Conservation (phyloP, 192 early-diverging fungal species). For the Spizellomyces sp. region DNA sequence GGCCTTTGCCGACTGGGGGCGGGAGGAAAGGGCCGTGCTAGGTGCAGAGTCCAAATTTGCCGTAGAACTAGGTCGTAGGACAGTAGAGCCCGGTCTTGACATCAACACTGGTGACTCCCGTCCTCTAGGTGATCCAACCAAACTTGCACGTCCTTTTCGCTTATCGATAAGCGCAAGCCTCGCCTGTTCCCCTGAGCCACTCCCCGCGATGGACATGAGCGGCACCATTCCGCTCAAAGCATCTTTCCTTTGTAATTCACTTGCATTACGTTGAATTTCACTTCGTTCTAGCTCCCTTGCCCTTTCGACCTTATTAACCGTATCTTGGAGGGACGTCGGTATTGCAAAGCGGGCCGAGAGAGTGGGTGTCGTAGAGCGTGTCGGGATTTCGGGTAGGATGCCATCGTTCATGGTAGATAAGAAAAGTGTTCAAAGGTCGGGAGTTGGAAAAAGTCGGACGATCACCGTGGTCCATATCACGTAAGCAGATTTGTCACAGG, state of each 20-base stretch:
- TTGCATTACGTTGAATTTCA: neutral
- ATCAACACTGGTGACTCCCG: neutral
- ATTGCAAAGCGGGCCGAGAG: conserved; percentile 1
- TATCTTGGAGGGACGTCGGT: neutral
- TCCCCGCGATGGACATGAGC: neutral
- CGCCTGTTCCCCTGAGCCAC: neutral
- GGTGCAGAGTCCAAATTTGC: neutral
- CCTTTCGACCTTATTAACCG: neutral
- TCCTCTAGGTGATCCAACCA: neutral
- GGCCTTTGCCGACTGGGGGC: neutral
- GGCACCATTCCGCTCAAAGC: neutral
- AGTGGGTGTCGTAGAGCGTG: neutral
- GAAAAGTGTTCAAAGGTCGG: too few relatives aligned
- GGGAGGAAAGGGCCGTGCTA: neutral
- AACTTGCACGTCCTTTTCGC: neutral
- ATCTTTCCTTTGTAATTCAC: neutral
- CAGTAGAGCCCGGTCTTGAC: neutral
- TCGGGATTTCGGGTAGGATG: neutral
- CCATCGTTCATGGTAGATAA: too few relatives aligned
- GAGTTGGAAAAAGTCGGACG: too few relatives aligned
- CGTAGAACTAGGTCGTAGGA: neutral
- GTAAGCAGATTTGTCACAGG: too few relatives aligned
- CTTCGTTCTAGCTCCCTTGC: neutral
- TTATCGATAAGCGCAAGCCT: neutral
- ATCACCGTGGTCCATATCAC: too few relatives aligned